Percentiles rank a stretch among this genome's conserved stretches.
Conservation (phyloP, 2,329 filamentous ascomycete species). For the Pseudogymnoascus sp. region DNA sequence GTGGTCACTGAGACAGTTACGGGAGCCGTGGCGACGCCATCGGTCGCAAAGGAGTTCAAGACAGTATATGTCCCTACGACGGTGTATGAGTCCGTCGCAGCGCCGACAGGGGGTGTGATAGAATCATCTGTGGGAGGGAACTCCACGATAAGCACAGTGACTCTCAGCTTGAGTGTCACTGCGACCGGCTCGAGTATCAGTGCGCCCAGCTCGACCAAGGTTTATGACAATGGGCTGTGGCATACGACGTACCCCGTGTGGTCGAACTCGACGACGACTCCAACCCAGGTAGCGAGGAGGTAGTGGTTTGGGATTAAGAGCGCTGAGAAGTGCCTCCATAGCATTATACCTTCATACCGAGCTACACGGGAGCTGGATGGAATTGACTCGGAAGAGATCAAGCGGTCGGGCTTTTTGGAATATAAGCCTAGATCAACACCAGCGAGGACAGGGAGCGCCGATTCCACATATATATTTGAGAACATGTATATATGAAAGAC, state of each 20-base stretch:
- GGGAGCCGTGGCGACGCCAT: constrained; percentile 26
- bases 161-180: neutral
- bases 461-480: neutral
- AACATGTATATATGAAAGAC: neutral
- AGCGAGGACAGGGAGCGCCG: neutral
- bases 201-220: neutral
- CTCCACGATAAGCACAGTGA: neutral
- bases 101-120: neutral
- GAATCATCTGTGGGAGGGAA: neutral
- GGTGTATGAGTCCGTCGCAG: neutral
- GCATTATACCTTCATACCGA: neutral
- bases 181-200: neutral
- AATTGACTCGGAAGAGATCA: neutral
- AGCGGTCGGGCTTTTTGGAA: neutral
- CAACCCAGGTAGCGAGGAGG: neutral
- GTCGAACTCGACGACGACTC: constrained; percentile 8
- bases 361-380: neutral
- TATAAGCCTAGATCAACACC: neutral
- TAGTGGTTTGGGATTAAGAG: neutral
- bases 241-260: constrained; percentile 22
- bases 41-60: constrained; percentile 11
- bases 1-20: constrained; percentile 16
- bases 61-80: constrained; percentile 1
- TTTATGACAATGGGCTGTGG: constrained; percentile 27
- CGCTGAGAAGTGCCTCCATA: neutral